phyloP scores from a whole-genome alignment of 1,139 yeast species.

The Pneumocystis wakefieldiae region DNA sequence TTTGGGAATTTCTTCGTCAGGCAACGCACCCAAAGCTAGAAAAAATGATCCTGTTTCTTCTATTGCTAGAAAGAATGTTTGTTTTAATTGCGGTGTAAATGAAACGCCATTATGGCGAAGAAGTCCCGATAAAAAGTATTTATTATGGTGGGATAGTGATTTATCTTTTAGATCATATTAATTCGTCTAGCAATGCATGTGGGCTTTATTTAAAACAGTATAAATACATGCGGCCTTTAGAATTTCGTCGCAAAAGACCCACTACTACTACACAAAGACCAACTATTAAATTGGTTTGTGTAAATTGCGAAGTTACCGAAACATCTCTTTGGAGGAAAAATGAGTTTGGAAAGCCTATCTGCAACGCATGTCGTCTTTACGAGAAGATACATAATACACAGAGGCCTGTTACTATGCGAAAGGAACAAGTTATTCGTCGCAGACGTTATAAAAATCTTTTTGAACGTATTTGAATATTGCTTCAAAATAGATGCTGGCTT shows the following conservation, averaged over 20 bases:
- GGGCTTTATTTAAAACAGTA: constrained; percentile 37
- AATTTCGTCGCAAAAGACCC: background rate
- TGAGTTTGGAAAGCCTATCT: constrained; percentile 53
- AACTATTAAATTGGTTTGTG: constrained; percentile 2
- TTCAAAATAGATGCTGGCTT: too few relatives aligned
- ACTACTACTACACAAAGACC: background rate
- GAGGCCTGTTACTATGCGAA: constrained; percentile 62
- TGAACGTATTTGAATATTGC: background rate
- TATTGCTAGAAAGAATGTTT: constrained; percentile 15
- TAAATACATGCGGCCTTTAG: constrained; percentile 27
- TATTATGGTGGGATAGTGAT: constrained; percentile 29
- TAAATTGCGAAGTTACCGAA: constrained; percentile 64
- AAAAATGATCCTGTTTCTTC: background rate
- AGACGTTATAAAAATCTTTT: constrained; percentile 29
- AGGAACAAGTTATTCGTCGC: constrained; percentile 59
- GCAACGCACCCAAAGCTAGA: background rate
- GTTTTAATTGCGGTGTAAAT: constrained; percentile 55
- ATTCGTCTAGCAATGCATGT: constrained; percentile 38
- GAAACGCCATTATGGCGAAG: constrained; percentile 58
- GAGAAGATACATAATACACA: constrained; percentile 62
- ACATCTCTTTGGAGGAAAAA: constrained; percentile 84
- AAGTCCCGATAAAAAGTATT: constrained; percentile 40
- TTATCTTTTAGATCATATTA: background rate
- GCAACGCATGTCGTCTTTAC: constrained; percentile 81
- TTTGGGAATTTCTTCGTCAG: background rate